Evolutionary conservation across 2,329 filamentous ascomycete species (phyloP).

Genomic region (Cladosporium sp.): DNA sequence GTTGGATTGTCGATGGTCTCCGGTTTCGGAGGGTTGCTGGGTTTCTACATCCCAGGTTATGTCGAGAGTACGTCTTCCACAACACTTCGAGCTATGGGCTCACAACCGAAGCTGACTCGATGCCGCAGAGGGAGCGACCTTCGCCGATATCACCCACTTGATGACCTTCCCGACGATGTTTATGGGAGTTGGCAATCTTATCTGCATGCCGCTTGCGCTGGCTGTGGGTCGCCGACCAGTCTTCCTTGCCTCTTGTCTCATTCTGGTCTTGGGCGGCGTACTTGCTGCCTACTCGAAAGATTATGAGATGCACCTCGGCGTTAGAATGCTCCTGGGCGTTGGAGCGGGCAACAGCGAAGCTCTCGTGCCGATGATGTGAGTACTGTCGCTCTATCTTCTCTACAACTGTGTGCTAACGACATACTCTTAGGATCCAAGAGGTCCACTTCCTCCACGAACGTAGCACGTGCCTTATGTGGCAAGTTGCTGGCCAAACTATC

Average conservation of each 20-base stretch:
- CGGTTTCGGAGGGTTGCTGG: slow-evolving; percentile 46
- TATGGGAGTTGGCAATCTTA: slow-evolving; percentile 34
- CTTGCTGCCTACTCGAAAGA: slow-evolving; percentile 31
- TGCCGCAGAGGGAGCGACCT: slow-evolving; percentile 37
- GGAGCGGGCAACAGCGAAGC: slow-evolving; percentile 35
- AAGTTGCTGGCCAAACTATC: slow-evolving; percentile 46
- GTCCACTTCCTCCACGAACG: slow-evolving; percentile 51
- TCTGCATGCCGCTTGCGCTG: slow-evolving; percentile 41
- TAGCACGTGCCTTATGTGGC: slow-evolving; percentile 45
- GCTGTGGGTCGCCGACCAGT: slow-evolving; percentile 39
- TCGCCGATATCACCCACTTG: slow-evolving; percentile 44
- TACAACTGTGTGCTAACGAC: neutral
- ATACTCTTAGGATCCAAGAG: slow-evolving; percentile 34
- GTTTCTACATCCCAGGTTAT: slow-evolving; percentile 47
- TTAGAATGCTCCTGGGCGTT: slow-evolving; percentile 36
- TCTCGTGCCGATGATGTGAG: slow-evolving; percentile 31
- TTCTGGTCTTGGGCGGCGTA: slow-evolving; percentile 35
- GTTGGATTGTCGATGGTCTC: slow-evolving; percentile 44
- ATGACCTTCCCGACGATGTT: slow-evolving; percentile 40
- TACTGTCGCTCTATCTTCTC: neutral
- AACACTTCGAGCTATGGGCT: neutral
- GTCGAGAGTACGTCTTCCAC: slow-evolving; percentile 26
- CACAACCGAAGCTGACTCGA: neutral
- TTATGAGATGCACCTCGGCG: slow-evolving; percentile 33
- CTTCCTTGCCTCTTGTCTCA: slow-evolving; percentile 34